phyloP scores from a whole-genome alignment of 176 grass and related monocot species.

The Raddia distichophylla region DNA sequence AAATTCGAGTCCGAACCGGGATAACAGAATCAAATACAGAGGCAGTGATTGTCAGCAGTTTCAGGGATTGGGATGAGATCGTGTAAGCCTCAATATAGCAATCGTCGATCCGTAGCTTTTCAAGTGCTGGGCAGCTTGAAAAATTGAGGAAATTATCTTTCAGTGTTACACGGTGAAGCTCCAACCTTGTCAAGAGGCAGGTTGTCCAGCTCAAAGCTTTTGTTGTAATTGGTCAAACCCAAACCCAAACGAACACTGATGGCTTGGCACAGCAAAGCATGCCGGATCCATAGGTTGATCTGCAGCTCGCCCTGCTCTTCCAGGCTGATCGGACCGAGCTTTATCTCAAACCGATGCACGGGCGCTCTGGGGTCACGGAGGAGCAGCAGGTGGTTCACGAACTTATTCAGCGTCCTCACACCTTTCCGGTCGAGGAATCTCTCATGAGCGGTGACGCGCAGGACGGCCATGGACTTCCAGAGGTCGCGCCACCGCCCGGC shows the following conservation, averaged over 20 bases:
- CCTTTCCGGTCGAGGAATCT: conserved; percentile 2
- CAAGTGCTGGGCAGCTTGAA: conserved; percentile 28
- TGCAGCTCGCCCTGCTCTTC: conserved; percentile 17
- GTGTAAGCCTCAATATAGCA: background rate
- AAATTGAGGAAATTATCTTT: conserved; percentile 9
- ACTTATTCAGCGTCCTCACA: conserved; percentile 20
- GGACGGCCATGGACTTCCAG: conserved; percentile 36
- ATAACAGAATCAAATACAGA: background rate
- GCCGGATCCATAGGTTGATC: background rate
- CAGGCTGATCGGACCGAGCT: background rate
- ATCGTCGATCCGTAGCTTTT: background rate
- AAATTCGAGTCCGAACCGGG: background rate
- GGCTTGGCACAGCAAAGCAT: conserved; percentile 27
- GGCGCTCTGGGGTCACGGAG: conserved; percentile 1
- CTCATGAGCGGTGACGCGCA: conserved; percentile 9
- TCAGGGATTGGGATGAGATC: conserved; percentile 13
- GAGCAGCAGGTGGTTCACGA: conserved; percentile 25
- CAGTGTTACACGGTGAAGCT: background rate
- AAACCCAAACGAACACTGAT: background rate
- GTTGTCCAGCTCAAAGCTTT: background rate
- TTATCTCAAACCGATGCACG: conserved; percentile 17
- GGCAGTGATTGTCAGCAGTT: conserved; percentile 7
- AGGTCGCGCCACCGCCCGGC: conserved; percentile 28
- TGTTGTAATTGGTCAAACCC: background rate
- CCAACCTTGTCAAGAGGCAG: conserved; percentile 24